phyloP scores from a whole-genome alignment of 176 grass and related monocot genomes.

The Leersia perrieri region DNA sequence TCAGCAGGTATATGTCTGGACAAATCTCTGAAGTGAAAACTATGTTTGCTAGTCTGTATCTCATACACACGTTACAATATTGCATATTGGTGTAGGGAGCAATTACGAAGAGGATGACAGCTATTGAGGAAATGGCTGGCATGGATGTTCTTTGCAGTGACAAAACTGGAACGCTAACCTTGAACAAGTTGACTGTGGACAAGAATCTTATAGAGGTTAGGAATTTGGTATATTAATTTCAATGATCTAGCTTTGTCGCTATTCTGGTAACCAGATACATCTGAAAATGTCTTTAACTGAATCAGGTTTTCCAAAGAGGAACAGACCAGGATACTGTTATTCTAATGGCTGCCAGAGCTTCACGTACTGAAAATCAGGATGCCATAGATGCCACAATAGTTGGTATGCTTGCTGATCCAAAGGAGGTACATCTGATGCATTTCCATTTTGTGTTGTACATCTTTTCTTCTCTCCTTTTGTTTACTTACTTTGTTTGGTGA shows the following conservation, averaged over 20 bases:
- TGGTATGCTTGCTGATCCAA: conserved; percentile 91
- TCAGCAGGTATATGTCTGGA: conserved; percentile 54
- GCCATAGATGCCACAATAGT: conserved; percentile 94
- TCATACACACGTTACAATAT: background rate
- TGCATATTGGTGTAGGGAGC: conserved; percentile 59
- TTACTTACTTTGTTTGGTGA: conserved; percentile 19
- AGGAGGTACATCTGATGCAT: conserved; percentile 52
- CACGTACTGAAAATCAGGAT: conserved; percentile 90
- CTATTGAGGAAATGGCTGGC: conserved; percentile 96
- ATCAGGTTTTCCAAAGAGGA: conserved; percentile 80
- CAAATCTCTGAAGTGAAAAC: background rate
- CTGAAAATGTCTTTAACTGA: conserved; percentile 25
- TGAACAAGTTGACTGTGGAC: conserved; percentile 95
- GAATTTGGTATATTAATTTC: background rate
- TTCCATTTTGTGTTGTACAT: background rate
- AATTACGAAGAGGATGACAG: conserved; percentile 96
- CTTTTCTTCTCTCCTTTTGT: conserved; percentile 9
- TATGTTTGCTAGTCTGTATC: conserved; percentile 7
- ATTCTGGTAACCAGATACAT: background rate
- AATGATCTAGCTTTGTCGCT: background rate
- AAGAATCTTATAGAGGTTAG: conserved; percentile 75
- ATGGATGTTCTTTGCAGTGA: conserved; percentile 98
- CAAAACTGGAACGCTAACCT: conserved; percentile 84
- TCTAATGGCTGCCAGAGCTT: conserved; percentile 85
- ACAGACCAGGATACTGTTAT: conserved; percentile 65